phyloP scores from a whole-genome alignment of 306 rosid species.

The Lithocarpus polystachyus region DNA sequence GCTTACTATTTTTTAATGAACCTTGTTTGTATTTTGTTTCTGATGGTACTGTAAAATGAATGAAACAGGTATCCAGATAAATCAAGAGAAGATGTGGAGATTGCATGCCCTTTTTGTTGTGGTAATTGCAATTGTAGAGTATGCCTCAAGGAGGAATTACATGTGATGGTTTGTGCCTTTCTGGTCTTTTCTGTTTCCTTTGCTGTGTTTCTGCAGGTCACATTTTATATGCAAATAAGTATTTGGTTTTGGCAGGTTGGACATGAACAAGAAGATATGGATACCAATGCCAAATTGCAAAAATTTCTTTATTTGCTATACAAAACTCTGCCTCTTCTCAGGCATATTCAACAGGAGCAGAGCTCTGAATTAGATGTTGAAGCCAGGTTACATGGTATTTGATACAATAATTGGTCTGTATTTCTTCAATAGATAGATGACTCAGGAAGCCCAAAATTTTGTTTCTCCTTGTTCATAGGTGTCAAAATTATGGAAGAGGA shows the following conservation, averaged over 20 bases:
- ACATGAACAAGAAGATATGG: constrained; percentile 40
- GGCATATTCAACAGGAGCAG: constrained; percentile 54
- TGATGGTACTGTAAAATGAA: constrained; percentile 21
- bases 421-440: constrained; percentile 11
- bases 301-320: constrained; percentile 51
- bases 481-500: constrained; percentile 41
- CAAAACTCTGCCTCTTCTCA: constrained; percentile 56
- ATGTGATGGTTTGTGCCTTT: constrained; percentile 33
- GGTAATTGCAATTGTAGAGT: constrained; percentile 59
- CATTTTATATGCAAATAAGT: constrained; percentile 9
- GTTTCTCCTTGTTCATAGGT: constrained; percentile 37
- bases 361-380: constrained; percentile 47
- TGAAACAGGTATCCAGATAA: constrained; percentile 54
- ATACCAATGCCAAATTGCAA: constrained; percentile 36
- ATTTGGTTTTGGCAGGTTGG: constrained; percentile 32
- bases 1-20: background rate
- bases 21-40: constrained; percentile 14
- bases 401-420: constrained; percentile 4
- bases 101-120: constrained; percentile 53
- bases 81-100: constrained; percentile 45
- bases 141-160: constrained; percentile 52
- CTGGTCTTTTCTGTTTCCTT: constrained; percentile 9
- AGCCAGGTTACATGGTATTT: constrained; percentile 40
- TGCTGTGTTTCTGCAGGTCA: constrained; percentile 5
- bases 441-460: constrained; percentile 11